Evolutionary conservation across 2,329 filamentous ascomycete genomes (phyloP).

Genomic region (Alternaria novae-zelandiae): DNA sequence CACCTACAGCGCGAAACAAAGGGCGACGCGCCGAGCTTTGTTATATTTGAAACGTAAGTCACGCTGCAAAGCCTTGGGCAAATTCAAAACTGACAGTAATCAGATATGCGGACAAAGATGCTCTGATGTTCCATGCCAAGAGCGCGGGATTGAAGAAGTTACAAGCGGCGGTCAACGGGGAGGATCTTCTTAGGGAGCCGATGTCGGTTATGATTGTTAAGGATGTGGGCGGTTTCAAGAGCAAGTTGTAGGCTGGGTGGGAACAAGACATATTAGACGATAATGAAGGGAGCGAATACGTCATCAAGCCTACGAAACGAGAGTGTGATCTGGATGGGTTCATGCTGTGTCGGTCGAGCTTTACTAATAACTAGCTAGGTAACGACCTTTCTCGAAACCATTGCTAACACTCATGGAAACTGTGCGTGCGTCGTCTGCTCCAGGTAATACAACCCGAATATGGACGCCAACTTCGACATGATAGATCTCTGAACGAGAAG

Average conservation of each 20-base stretch:
- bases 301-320: background rate
- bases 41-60: constrained; percentile 45
- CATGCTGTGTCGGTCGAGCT: background rate
- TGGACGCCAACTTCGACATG: no score
- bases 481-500: no score
- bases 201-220: constrained; percentile 39
- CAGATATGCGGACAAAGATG: constrained; percentile 41
- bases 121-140: constrained; percentile 33
- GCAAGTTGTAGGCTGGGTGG: constrained; percentile 6
- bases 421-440: no score
- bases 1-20: constrained; percentile 40
- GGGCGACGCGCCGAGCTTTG: constrained; percentile 32
- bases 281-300: background rate
- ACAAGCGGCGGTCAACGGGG: constrained; percentile 30
- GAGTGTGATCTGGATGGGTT: background rate
- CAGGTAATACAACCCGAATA: no score
- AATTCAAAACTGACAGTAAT: background rate
- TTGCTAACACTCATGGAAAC: no score
- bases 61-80: no score
- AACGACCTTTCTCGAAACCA: background rate
- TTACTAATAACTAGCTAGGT: background rate
- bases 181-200: constrained; percentile 38
- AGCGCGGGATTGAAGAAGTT: constrained; percentile 32
- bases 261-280: background rate
- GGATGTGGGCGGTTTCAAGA: constrained; percentile 34